Evolutionary conservation across 2,329 filamentous ascomycete genomes (phyloP), one percentile per base, ranked within the genome.

Genomic region (Colletotrichum nymphaeae): DNA sequence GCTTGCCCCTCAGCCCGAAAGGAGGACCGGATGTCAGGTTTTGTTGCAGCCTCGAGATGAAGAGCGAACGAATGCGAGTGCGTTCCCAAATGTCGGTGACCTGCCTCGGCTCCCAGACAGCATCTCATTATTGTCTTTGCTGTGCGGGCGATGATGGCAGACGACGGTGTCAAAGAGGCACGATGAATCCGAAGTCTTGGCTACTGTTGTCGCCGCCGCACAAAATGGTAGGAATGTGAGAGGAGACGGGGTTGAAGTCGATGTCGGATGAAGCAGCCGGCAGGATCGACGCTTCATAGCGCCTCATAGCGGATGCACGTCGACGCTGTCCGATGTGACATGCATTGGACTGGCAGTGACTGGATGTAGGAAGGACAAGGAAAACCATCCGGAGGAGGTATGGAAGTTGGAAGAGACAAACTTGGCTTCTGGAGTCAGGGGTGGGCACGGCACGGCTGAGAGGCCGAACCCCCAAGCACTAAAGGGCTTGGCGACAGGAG

Each of bases 221-320:
- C 56, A 19, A 37, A 42, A 73, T 35, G 55, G 55, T 65, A 32
- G 49, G 57, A 37, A 42, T 35, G 32, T 32, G 4, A 52, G 28
- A 32, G 30, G 22, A 32, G 55, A 60, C 37, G 37, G 19, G 35
- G 32, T 19, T 58, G 60, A 65, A 52, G 70, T 70, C 64, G 46
- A 57, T 37, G 42, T 73, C 60, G 67, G 70, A 65, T 73, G 67
- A 70, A 49, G 55, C 59, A 65, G 55, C 67, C 67, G 65, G 42
- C 65, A 58, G 5, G 59, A 72, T 58, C 37, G 52, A 69, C 37
- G 42, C 58, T 69, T 64, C 69, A 69, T 59, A 69, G 65, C 69
- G 58, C 58, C 69, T 63, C 69, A 68, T 62, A 67, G 57, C 64
- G 63, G 64, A 56, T 22, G 56, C 68, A 66, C 30, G 8, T 37